Conservation (phyloP, 2,329 filamentous ascomycete genomes). For the Tolypocladium guangdongense region DNA sequence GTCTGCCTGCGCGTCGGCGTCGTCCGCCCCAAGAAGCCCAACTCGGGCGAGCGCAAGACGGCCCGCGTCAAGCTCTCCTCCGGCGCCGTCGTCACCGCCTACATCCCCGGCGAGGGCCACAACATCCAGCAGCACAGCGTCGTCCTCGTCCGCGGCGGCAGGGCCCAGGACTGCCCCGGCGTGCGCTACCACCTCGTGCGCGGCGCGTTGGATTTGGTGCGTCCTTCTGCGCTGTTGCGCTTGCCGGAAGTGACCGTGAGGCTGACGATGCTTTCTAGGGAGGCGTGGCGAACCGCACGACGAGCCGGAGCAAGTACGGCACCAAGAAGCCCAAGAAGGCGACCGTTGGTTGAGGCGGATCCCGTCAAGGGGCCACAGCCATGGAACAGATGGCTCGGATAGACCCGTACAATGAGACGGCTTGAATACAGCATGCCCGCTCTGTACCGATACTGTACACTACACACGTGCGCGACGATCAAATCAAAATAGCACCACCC, state of each 20-base stretch:
- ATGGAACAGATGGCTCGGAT: background rate
- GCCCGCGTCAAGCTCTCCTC: slow-evolving; percentile 82
- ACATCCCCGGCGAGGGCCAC: slow-evolving; percentile 95
- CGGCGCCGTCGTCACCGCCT: slow-evolving; percentile 79
- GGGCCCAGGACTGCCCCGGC: slow-evolving; percentile 95
- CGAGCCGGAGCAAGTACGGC: slow-evolving; percentile 89
- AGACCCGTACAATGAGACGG: background rate
- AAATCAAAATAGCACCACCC: background rate
- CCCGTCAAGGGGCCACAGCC: background rate
- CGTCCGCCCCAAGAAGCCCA: slow-evolving; percentile 95
- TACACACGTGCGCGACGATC: background rate
- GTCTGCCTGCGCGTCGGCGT: slow-evolving; percentile 92
- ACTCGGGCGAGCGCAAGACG: slow-evolving; percentile 93
- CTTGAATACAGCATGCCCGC: background rate
- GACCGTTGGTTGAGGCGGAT: slow-evolving; percentile 32
- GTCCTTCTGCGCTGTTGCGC: slow-evolving; percentile 11
- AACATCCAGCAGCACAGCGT: slow-evolving; percentile 99
- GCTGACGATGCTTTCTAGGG: slow-evolving; percentile 44
- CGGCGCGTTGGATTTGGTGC: slow-evolving; percentile 87
- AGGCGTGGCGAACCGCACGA: slow-evolving; percentile 76
- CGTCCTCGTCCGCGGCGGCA: slow-evolving; percentile 85
- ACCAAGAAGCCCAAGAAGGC: slow-evolving; percentile 96
- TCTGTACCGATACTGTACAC: slow-evolving; percentile 2
- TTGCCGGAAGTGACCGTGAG: background rate
- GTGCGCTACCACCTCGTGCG: slow-evolving; percentile 91